These are phyloP conservation scores for Triticum dicoccoides DNA, from an alignment of 176 grass and related monocot genomes.

Conservation along the genomic window DNA sequence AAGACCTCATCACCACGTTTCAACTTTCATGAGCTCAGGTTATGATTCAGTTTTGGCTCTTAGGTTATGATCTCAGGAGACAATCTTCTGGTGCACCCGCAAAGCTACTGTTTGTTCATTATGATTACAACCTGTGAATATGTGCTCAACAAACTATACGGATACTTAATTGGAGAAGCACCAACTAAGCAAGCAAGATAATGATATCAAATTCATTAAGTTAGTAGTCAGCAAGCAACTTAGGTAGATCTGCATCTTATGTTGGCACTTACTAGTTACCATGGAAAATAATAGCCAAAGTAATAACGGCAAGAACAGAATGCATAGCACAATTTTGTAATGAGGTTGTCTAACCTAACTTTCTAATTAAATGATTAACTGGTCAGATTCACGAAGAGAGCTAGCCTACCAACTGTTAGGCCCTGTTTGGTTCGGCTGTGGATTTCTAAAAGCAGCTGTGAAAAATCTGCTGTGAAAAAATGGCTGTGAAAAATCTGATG, in stretches of 20 bases:
- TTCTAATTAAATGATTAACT: neutral
- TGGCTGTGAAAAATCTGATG: too few species aligned
- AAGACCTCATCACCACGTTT: neutral
- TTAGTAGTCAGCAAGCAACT: neutral
- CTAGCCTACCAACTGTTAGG: neutral
- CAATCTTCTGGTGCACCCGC: neutral
- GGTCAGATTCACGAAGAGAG: neutral
- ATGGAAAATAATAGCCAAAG: neutral
- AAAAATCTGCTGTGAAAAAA: too few species aligned
- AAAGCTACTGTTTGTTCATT: neutral
- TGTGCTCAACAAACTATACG: neutral
- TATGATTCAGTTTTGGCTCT: neutral
- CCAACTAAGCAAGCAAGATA: neutral
- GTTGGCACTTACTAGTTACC: neutral
- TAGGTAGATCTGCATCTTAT: neutral
- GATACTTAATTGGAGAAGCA: neutral
- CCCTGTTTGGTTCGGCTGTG: too few species aligned
- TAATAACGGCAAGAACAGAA: slow-evolving; percentile 3
- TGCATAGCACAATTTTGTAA: neutral
- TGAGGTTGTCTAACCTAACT: neutral
- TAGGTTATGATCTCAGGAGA: neutral
- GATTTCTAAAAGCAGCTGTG: too few species aligned
- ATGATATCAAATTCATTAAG: slow-evolving; percentile 14
- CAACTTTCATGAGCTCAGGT: neutral
- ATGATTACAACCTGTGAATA: neutral